A percentile compares a stretch with the other conserved stretches of the same genome.
phyloP scores from a whole-genome alignment of 1,284 basidiomycete species.

The Vanrija humicola region DNA sequence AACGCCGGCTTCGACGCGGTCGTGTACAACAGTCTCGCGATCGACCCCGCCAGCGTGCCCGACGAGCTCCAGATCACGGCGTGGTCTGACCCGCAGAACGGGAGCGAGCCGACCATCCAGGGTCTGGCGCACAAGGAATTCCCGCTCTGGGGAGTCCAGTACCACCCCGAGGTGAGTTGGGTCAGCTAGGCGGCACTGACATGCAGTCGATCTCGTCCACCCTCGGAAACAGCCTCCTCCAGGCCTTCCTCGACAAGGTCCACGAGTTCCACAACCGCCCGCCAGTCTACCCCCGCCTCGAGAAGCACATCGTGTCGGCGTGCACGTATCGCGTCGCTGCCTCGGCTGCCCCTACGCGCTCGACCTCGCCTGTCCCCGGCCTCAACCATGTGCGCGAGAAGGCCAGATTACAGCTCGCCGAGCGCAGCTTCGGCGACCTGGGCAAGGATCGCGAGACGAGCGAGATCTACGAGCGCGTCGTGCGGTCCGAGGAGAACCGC shows the following conservation, averaged over 20 bases:
- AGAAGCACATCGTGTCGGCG: conserved; percentile 25
- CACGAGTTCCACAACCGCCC: conserved; percentile 27
- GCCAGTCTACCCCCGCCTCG: conserved; percentile 31
- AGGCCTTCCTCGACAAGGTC: conserved; percentile 44
- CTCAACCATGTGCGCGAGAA: no score
- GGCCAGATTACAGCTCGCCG: conserved; percentile 13
- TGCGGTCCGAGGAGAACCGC: conserved; percentile 27
- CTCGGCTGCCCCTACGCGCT: conserved; percentile 13
- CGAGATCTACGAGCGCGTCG: conserved; percentile 48
- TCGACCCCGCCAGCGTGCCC: conserved; percentile 51
- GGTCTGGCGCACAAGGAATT: conserved; percentile 57
- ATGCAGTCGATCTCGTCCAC: conserved; percentile 51
- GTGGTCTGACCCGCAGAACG: conserved; percentile 37
- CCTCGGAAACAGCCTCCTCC: conserved; percentile 41
- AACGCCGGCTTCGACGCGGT: conserved; percentile 61
- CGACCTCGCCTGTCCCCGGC: conserved; percentile 11
- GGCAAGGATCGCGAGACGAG: conserved; percentile 28
- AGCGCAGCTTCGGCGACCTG: conserved; percentile 21
- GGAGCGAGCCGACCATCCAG: conserved; percentile 41
- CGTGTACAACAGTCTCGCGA: conserved; percentile 64
- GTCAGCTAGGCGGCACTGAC: background rate
- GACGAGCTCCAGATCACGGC: conserved; percentile 52
- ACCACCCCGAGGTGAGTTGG: conserved; percentile 73
- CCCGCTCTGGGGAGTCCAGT: conserved; percentile 92
- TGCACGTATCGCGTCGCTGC: conserved; percentile 39